A percentile compares a stretch with the other conserved stretches of the same genome.
phyloP scores from a whole-genome alignment of 2,329 filamentous ascomycete genomes.

The Lomentospora prolificans region DNA sequence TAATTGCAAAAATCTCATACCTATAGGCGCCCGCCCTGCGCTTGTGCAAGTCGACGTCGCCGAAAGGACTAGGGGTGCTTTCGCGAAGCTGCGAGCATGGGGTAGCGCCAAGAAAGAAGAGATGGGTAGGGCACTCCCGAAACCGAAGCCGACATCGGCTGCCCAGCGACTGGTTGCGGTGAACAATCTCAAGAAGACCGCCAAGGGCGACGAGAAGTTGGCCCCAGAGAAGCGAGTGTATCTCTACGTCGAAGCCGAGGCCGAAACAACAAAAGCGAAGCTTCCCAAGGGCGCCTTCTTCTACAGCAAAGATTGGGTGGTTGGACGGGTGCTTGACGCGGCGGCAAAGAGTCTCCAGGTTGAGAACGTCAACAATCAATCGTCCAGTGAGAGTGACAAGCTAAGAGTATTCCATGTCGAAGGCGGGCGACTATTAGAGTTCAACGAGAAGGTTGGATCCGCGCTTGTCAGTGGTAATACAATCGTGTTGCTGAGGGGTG shows the following conservation, averaged over 20 bases:
- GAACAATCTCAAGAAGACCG: slow-evolving; percentile 71
- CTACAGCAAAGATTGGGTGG: slow-evolving; percentile 78
- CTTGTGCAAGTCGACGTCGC: slow-evolving; percentile 33
- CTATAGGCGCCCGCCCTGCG: slow-evolving; percentile 37
- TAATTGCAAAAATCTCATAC: slow-evolving; percentile 67
- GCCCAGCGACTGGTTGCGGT: slow-evolving; percentile 59
- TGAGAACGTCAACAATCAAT: slow-evolving; percentile 74
- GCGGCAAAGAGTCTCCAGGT: slow-evolving; percentile 71
- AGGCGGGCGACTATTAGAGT: slow-evolving; percentile 75
- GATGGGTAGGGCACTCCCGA: slow-evolving; percentile 48
- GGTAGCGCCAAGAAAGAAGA: slow-evolving; percentile 61
- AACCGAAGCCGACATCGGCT: slow-evolving; percentile 52
- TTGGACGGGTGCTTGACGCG: slow-evolving; percentile 71
- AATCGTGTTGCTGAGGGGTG: slow-evolving; percentile 75
- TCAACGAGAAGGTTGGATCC: slow-evolving; percentile 72
- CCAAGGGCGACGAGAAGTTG: slow-evolving; percentile 82
- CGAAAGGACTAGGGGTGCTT: slow-evolving; percentile 59
- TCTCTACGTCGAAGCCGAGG: slow-evolving; percentile 80
- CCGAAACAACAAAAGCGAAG: slow-evolving; percentile 74
- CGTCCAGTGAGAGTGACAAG: slow-evolving; percentile 65
- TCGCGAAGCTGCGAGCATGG: slow-evolving; percentile 73
- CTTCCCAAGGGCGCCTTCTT: slow-evolving; percentile 74
- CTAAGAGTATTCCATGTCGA: slow-evolving; percentile 90
- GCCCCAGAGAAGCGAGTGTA: slow-evolving; percentile 80
- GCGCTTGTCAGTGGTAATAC: slow-evolving; percentile 75